Evolutionary conservation across 768 basidiomycete genomes (phyloP).

Genomic region (Termitomyces sp.): DNA sequence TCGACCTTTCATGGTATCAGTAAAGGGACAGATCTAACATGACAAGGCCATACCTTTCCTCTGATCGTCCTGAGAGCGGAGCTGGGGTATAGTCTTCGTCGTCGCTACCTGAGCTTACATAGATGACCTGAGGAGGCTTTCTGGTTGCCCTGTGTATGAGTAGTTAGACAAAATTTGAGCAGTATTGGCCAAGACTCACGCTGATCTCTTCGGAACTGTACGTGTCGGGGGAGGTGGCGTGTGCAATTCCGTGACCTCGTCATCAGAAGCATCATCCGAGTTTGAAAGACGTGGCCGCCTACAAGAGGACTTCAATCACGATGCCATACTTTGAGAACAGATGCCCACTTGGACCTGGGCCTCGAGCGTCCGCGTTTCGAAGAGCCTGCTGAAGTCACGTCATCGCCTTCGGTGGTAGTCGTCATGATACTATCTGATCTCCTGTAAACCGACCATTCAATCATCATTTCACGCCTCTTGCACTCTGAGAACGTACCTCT

Average conservation of each 20-base stretch:
- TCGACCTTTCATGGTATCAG: slow-evolving; percentile 12
- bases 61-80: slow-evolving; percentile 15
- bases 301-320: neutral
- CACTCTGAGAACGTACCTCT: slow-evolving; percentile 32
- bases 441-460: slow-evolving; percentile 29
- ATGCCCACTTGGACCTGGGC: slow-evolving; percentile 41
- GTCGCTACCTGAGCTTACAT: slow-evolving; percentile 39
- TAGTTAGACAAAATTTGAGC: neutral
- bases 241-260: slow-evolving; percentile 29
- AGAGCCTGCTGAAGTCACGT: slow-evolving; percentile 33
- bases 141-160: slow-evolving; percentile 34
- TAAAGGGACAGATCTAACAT: slow-evolving; percentile 11
- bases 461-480: neutral
- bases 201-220: slow-evolving; percentile 55
- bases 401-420: slow-evolving; percentile 36
- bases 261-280: slow-evolving; percentile 46
- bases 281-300: slow-evolving; percentile 60
- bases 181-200: slow-evolving; percentile 38
- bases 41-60: slow-evolving; percentile 13
- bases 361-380: slow-evolving; percentile 30
- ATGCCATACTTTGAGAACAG: neutral
- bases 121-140: slow-evolving; percentile 33
- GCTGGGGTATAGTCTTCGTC: slow-evolving; percentile 30
- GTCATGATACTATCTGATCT: slow-evolving; percentile 60
- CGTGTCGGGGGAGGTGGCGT: slow-evolving; percentile 42